Evolutionary conservation across 2,329 filamentous ascomycete species (phyloP), one percentile per base, ranked within the genome.

Genomic region (Lachnellula subtilissima): DNA sequence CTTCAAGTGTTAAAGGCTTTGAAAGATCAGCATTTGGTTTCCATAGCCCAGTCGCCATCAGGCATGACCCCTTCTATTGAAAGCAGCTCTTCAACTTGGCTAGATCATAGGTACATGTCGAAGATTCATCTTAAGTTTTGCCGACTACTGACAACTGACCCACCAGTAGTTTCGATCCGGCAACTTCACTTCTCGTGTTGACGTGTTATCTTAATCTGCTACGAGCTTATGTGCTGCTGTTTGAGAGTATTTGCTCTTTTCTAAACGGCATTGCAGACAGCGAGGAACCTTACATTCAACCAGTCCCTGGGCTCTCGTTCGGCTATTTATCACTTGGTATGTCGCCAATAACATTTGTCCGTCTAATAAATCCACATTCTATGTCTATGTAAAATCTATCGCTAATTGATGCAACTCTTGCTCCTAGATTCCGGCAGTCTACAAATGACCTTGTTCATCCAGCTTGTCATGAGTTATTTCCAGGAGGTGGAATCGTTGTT

Each of bases 341-440:
- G 48, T 50, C 15, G 36, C n/a, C n/a, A n/a, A n/a, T n/a, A n/a
- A n/a, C n/a, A n/a, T n/a, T n/a, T n/a, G n/a, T n/a, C n/a, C n/a
- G n/a, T n/a, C n/a, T n/a, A 15, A 37, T 37, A 15, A 37, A 37
- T 15, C 36, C 7, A 37, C 36, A 7, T 8, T 15, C 15, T 37
- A 37, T 37, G 7, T 15, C 36, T 37, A 7, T 37, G 36, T 8
- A n/a, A n/a, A n/a, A n/a, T n/a, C 15, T 37, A 40, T 39, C 15
- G 11, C 48, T 17, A 36, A 22, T 19, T 23, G 12, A 15, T n/a
- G n/a, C 36, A 37, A 32, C 9, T 37, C 14, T 36, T 37, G 9
- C 8, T 19, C 11, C 28, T 25, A 53, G 50, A 53, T 17, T 53
- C 50, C 12, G 50, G 50, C 28, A 53, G 47, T 36, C 42, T 53